A percentile compares a stretch with the other conserved stretches of the same genome.
These are phyloP conservation scores for Sarcodon aspratus DNA, from an alignment of 768 basidiomycete species.

Conservation along the genomic window DNA sequence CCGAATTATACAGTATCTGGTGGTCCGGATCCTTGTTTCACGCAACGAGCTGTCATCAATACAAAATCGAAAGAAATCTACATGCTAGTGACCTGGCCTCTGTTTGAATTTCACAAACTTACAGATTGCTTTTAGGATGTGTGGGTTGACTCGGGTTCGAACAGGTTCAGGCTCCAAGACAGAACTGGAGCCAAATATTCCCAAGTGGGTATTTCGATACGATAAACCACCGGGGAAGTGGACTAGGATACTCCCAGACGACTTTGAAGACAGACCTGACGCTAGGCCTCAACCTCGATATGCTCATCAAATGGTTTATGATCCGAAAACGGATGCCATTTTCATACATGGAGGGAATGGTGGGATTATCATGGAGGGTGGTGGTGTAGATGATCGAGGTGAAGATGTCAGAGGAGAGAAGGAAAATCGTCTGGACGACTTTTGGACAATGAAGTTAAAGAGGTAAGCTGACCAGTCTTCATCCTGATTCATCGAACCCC, in stretches of 20 bases:
- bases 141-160: slow-evolving; percentile 40
- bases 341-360: slow-evolving; percentile 76
- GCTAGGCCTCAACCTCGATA: slow-evolving; percentile 52
- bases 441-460: slow-evolving; percentile 63
- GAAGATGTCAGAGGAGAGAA: slow-evolving; percentile 3
- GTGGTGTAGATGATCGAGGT: not conserved
- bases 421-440: slow-evolving; percentile 50
- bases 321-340: slow-evolving; percentile 38
- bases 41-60: slow-evolving; percentile 65
- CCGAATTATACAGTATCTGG: slow-evolving; percentile 48
- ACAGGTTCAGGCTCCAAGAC: slow-evolving; percentile 22
- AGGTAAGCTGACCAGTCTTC: slow-evolving; percentile 30
- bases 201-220: slow-evolving; percentile 65
- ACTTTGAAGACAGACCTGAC: not conserved
- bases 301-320: slow-evolving; percentile 73
- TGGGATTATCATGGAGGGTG: slow-evolving; percentile 24
- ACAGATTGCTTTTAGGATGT: slow-evolving; percentile 32
- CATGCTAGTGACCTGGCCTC: slow-evolving; percentile 34
- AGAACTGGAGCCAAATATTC: slow-evolving; percentile 32
- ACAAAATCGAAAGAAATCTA: slow-evolving; percentile 54
- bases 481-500: too few relatives aligned
- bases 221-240: slow-evolving; percentile 46
- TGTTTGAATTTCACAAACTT: not conserved
- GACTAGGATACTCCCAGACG: slow-evolving; percentile 41
- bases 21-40: slow-evolving; percentile 64